Percentiles rank a stretch among this genome's conserved stretches.
Conservation (phyloP, 139 green algal species). For the Tetraselmis striata region DNA sequence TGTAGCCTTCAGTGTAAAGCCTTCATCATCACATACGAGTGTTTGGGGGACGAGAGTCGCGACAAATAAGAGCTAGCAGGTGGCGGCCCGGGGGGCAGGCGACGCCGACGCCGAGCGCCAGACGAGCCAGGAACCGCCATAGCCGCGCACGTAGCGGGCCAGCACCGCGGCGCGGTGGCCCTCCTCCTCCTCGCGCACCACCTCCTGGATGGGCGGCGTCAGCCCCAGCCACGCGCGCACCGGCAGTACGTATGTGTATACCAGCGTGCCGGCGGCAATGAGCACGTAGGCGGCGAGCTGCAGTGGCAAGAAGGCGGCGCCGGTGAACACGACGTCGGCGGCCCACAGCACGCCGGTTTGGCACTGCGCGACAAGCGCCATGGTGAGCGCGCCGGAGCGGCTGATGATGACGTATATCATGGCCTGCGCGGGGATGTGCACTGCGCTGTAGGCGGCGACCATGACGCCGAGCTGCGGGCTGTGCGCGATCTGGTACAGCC, state of each 20-base stretch:
- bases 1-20: no score
- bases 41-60: no score
- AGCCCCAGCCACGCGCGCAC: not conserved
- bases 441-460: not conserved
- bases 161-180: not conserved
- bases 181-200: not conserved
- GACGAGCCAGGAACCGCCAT: not conserved
- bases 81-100: no score
- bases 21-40: no score
- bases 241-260: not conserved
- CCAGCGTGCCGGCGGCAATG: not conserved
- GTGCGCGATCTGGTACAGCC: not conserved
- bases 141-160: not conserved
- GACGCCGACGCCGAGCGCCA: no score
- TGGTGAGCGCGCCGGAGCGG: not conserved
- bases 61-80: no score
- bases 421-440: not conserved
- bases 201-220: not conserved
- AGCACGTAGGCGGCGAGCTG: not conserved
- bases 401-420: not conserved
- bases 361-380: not conserved
- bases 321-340: not conserved
- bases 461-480: not conserved
- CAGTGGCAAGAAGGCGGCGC: not conserved
- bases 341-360: not conserved